These are phyloP conservation scores for Ophiocordyceps polyrhachis-furcata DNA, from an alignment of 2,329 filamentous ascomycete species.

Conservation along the genomic window DNA sequence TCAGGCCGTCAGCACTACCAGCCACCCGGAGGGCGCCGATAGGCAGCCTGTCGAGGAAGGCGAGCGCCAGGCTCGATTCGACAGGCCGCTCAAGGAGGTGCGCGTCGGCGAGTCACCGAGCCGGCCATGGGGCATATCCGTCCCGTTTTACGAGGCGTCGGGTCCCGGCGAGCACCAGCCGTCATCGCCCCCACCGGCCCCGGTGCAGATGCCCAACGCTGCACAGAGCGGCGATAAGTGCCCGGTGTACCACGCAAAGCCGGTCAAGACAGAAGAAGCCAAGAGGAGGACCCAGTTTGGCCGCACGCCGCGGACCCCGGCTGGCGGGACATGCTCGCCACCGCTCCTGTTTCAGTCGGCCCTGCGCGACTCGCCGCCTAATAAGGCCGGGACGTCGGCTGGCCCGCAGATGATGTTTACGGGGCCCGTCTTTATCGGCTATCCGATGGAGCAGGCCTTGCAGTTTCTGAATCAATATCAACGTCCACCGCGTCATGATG, in stretches of 20 bases:
- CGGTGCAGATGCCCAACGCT: conserved; percentile 29
- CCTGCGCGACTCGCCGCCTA: conserved; percentile 28
- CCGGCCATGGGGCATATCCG: conserved; percentile 78
- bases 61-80: conserved; percentile 56
- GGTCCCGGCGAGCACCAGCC: conserved; percentile 21
- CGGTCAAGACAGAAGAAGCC: conserved; percentile 3
- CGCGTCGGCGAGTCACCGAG: conserved; percentile 88
- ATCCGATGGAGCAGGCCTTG: conserved; percentile 67
- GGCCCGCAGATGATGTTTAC: conserved; percentile 67
- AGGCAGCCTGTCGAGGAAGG: conserved; percentile 23
- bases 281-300: conserved; percentile 2
- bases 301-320: conserved; percentile 7
- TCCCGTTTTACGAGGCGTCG: conserved; percentile 39
- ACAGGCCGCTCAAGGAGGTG: conserved; percentile 70
- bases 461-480: conserved; percentile 46
- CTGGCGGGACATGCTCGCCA: conserved; percentile 3
- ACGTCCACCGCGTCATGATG: conserved; percentile 3
- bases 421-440: conserved; percentile 86
- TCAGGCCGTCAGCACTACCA: conserved; percentile 46
- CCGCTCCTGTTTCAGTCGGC: conserved; percentile 21
- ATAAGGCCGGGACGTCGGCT: conserved; percentile 12
- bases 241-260: conserved; percentile 31
- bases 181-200: conserved; percentile 37
- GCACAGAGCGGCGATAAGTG: conserved; percentile 28
- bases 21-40: conserved; percentile 15